Evolutionary conservation across 306 rosid species (phyloP).

Genomic region (Neltuma alba): DNA sequence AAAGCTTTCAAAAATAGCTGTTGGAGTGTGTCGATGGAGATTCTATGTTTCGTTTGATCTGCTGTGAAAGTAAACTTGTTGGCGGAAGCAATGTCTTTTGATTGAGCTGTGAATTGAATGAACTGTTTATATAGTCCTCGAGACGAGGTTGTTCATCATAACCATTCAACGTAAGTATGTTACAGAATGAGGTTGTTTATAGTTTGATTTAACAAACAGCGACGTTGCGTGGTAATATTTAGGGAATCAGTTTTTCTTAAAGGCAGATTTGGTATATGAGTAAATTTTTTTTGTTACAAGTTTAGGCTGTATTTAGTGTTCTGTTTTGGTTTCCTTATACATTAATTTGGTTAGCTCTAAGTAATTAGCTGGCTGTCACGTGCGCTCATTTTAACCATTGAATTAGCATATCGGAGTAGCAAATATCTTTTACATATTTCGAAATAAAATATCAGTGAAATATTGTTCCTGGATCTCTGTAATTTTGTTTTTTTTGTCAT

Average conservation of each 20-base stretch:
- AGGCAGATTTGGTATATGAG: neutral
- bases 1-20: neutral
- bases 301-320: neutral
- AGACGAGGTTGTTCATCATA: neutral
- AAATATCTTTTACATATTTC: neutral
- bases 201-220: neutral
- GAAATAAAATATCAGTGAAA: neutral
- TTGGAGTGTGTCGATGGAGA: neutral
- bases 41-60: neutral
- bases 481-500: too few species aligned
- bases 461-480: too few species aligned
- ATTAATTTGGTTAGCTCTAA: neutral
- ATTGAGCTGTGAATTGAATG: neutral
- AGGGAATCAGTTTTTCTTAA: neutral
- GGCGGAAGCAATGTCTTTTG: neutral
- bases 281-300: neutral
- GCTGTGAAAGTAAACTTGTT: neutral
- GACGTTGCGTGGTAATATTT: neutral
- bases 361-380: neutral
- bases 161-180: neutral
- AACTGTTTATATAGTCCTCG: slow-evolving; percentile 1
- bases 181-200: neutral
- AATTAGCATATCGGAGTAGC: neutral
- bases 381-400: neutral
- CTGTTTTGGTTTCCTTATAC: neutral